Conservation (phyloP, 768 basidiomycete genomes). For the Lactarius sp. region DNA sequence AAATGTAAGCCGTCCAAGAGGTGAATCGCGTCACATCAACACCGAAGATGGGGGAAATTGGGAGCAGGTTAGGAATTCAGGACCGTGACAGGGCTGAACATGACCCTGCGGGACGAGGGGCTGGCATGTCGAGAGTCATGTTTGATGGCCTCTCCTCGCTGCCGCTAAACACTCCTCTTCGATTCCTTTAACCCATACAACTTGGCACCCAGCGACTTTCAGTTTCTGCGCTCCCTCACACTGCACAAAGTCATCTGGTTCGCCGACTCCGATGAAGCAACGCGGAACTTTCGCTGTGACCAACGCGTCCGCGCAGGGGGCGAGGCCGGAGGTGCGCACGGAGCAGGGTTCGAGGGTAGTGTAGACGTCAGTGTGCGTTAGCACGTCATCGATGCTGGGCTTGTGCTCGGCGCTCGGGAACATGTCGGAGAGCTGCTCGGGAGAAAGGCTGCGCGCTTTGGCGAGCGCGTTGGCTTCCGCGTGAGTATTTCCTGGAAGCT, state of each 20-base stretch:
- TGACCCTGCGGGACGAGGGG: neutral
- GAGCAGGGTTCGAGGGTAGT: conserved; percentile 98
- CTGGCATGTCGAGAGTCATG: conserved; percentile 1
- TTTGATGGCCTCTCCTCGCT: conserved; percentile 57
- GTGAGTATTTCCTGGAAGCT: conserved; percentile 91
- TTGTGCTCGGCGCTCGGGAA: conserved; percentile 36
- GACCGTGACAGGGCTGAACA: neutral
- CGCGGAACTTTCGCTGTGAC: conserved; percentile 62
- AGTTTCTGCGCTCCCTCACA: conserved; percentile 83
- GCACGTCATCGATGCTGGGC: conserved; percentile 44
- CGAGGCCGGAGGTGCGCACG: conserved; percentile 76
- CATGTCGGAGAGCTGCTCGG: conserved; percentile 40
- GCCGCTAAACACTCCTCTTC: conserved; percentile 76
- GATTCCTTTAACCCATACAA: conserved; percentile 69
- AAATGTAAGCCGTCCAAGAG: too few species aligned
- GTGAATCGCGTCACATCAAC: neutral
- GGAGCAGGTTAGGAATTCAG: too few species aligned
- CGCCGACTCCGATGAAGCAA: conserved; percentile 85
- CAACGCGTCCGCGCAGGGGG: conserved; percentile 82
- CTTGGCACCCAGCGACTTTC: conserved; percentile 62
- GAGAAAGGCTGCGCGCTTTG: conserved; percentile 53
- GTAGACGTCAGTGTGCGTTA: conserved; percentile 68
- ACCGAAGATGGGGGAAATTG: too few species aligned
- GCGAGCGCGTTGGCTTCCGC: conserved; percentile 91
- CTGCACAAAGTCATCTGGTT: conserved; percentile 90